A percentile compares a stretch with the other conserved stretches of the same genome.
phyloP scores from a whole-genome alignment of 352 stramenopile genomes.

The Phytophthora ramorum region DNA sequence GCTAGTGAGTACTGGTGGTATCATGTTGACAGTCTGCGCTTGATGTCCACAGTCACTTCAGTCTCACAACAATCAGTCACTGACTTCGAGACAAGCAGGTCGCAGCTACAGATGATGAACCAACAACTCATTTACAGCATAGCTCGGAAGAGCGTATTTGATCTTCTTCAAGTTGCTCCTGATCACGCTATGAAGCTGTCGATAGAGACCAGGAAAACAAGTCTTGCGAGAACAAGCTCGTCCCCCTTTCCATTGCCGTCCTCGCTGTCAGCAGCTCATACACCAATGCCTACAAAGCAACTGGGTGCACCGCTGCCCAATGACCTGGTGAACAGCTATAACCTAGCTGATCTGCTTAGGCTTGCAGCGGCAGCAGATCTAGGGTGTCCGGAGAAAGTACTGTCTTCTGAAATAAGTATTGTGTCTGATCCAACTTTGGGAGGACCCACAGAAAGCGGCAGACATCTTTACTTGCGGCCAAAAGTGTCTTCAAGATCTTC shows the following conservation, averaged over 20 bases:
- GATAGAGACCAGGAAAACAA: constrained; percentile 41
- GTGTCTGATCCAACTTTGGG: constrained; percentile 12
- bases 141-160: constrained; percentile 66
- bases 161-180: constrained; percentile 60
- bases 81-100: constrained; percentile 46
- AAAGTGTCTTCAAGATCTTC: constrained; percentile 16
- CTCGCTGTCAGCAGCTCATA: constrained; percentile 7
- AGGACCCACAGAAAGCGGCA: constrained; percentile 8
- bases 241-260: constrained; percentile 37
- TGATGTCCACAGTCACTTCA: constrained; percentile 17
- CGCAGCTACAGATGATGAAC: constrained; percentile 44
- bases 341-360: constrained; percentile 57
- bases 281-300: constrained; percentile 6
- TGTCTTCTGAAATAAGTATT: constrained; percentile 36
- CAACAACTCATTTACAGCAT: constrained; percentile 65
- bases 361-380: constrained; percentile 64
- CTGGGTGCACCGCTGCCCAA: constrained; percentile 19
- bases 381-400: constrained; percentile 51
- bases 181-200: constrained; percentile 69
- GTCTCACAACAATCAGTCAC: constrained; percentile 51
- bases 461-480: constrained; percentile 13
- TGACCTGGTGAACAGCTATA: constrained; percentile 48
- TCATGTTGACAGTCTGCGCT: constrained; percentile 58
- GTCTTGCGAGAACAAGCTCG: constrained; percentile 33
- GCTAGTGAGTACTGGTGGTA: constrained; percentile 78